Base-by-base conservation (phyloP, 805 yeast species). In the Barnettozyma wickerhamii region DNA sequence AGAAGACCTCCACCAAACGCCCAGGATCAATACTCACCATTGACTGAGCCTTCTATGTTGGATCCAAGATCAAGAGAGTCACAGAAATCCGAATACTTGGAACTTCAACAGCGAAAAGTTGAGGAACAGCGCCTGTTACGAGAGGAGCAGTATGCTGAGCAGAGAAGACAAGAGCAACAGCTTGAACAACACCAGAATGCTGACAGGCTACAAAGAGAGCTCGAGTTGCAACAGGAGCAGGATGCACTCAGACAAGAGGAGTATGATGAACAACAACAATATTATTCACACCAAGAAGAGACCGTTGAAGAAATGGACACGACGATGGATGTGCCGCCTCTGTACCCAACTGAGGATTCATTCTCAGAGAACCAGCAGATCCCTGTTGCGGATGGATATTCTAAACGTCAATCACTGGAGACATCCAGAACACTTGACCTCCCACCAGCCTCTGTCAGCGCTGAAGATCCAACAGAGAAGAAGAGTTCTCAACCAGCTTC, bases 1-100 rank as follows among this genome's bases (percentile, higher is more conserved):
- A 51, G 56, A 46, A 55, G 58, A 33, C 59, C 58, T 9, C 53
- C 53, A 1, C 53, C 58, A 6, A 38, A 43, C 26, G 47, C 31
- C 1, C 41, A 42, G 19, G 39, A 32, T 18, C 18, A 33, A 32
- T 33, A 30, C 6, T 30, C 38, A 30, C 23, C 41, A 30, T 13
- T 15, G 9, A 13, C 30, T 28, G 15, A 28, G 13, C 10, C 30
- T 28, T 28, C 30, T 15, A 7, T n/a, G 30, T 14, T 28, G 13
- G 30, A 28, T 28, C 30, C 30, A 2, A 28, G 30, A 28, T 9
- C 14, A 4, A n/a, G 14, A 14, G 33, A 31, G 5, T 41, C 30
- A 12, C 29, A 31, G 17, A 38, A 42, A 24, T 41, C 29, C 10
- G 35, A 37, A 19, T 35, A 28, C 17, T 31, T 34, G 23, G 49